Percentiles rank a stretch among this genome's conserved stretches.
phyloP scores from a whole-genome alignment of 1,284 basidiomycete genomes.

The Afroboletus lepidellus region DNA sequence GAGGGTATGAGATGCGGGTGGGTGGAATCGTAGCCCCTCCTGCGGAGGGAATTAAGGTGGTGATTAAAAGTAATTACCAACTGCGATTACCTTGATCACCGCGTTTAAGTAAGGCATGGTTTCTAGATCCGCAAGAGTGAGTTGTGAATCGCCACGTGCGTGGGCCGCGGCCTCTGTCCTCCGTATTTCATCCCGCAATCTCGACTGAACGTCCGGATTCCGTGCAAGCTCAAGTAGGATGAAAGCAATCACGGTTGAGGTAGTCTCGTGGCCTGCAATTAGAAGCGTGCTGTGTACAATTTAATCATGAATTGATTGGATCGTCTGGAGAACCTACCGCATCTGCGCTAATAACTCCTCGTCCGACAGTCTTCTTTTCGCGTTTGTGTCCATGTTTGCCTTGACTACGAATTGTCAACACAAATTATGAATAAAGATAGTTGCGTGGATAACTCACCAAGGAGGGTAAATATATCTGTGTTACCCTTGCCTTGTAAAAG shows the following conservation, averaged over 20 bases:
- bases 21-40: slow-evolving; percentile 34
- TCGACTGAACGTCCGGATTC: slow-evolving; percentile 37
- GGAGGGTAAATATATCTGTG: background rate
- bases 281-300: slow-evolving; percentile 32
- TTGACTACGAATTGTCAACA: slow-evolving; percentile 38
- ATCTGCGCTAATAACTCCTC: slow-evolving; percentile 56
- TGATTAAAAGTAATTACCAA: too few species aligned
- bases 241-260: slow-evolving; percentile 42
- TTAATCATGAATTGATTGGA: background rate
- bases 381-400: slow-evolving; percentile 49
- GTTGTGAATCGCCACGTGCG: slow-evolving; percentile 38
- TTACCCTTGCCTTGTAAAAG: background rate
- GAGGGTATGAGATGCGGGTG: slow-evolving; percentile 18
- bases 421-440: too few species aligned
- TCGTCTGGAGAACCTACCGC: slow-evolving; percentile 31
- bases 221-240: slow-evolving; percentile 42
- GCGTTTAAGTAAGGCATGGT: slow-evolving; percentile 52
- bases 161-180: slow-evolving; percentile 34
- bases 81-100: slow-evolving; percentile 44
- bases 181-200: slow-evolving; percentile 42
- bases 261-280: slow-evolving; percentile 52
- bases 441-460: background rate
- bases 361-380: slow-evolving; percentile 42
- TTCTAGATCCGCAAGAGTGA: slow-evolving; percentile 46
- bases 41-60: background rate